These are phyloP conservation scores for Bipolaris zeicola DNA, from an alignment of 2,329 filamentous ascomycete species.

Conservation along the genomic window DNA sequence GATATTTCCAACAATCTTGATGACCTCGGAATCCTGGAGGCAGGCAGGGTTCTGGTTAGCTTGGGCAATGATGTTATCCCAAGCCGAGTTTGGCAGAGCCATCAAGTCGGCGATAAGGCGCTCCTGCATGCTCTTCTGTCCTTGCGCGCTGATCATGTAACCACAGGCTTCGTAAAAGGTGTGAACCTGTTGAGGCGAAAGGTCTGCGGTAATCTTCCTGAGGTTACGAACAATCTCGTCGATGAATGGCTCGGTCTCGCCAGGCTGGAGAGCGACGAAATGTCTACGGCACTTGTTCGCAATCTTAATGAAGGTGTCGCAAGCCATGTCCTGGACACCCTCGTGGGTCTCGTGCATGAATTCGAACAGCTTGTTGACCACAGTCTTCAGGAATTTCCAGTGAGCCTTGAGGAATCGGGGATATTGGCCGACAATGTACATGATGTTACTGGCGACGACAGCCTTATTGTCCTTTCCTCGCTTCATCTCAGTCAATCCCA, in stretches of 20 bases:
- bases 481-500: conserved; percentile 98
- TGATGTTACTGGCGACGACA: conserved; percentile 98
- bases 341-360: conserved; percentile 99
- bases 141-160: conserved; percentile 98
- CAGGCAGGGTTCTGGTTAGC: conserved; percentile 85
- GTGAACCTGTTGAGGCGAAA: conserved; percentile 95
- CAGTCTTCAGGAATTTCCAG: conserved; percentile 99
- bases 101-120: conserved; percentile 89
- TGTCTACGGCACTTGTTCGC: conserved; percentile 97
- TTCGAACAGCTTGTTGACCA: conserved; percentile 99
- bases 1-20: conserved; percentile 98
- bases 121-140: conserved; percentile 93
- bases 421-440: conserved; percentile 99
- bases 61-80: conserved; percentile 91
- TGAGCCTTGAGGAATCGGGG: conserved; percentile 97
- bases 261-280: conserved; percentile 94
- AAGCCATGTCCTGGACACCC: conserved; percentile 99
- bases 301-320: conserved; percentile 99
- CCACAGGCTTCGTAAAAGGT: conserved; percentile 99
- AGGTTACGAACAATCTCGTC: conserved; percentile 97
- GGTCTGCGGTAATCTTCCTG: conserved; percentile 91
- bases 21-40: conserved; percentile 89
- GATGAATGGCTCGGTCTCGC: conserved; percentile 94
- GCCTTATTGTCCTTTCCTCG: conserved; percentile 99
- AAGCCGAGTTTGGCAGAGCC: conserved; percentile 89